phyloP scores from a whole-genome alignment of 306 rosid genomes.

The Sesbania bispinosa region DNA sequence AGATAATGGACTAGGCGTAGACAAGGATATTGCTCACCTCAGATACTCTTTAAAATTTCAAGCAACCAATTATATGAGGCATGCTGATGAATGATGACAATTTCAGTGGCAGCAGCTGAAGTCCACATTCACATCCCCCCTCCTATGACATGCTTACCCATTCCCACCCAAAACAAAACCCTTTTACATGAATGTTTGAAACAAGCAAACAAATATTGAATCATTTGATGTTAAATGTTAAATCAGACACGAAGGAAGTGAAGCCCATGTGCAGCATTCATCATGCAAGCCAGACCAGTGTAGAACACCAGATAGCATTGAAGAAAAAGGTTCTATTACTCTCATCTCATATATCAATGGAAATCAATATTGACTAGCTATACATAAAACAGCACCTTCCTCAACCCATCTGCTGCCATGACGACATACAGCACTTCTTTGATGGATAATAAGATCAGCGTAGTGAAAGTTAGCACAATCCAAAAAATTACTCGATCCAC shows the following conservation, averaged over 20 bases:
- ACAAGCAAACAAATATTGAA: neutral
- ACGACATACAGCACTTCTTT: neutral
- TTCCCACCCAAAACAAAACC: neutral
- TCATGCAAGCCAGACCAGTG: neutral
- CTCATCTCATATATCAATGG: neutral
- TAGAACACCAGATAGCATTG: slow-evolving; percentile 6
- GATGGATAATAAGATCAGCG: neutral
- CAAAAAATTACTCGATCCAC: neutral
- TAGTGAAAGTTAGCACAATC: neutral
- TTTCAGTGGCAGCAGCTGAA: slow-evolving; percentile 11
- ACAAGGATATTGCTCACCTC: neutral
- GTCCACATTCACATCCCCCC: neutral
- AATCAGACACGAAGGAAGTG: neutral
- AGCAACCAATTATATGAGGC: neutral
- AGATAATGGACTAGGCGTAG: neutral
- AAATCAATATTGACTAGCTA: neutral
- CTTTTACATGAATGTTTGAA: neutral
- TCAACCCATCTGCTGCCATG: neutral
- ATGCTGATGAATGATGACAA: neutral
- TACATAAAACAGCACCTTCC: neutral
- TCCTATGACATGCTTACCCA: neutral
- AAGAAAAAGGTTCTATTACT: neutral
- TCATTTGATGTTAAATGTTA: neutral
- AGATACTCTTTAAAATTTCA: neutral
- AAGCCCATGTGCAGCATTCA: neutral